A percentile compares a stretch with the other conserved stretches of the same genome.
Evolutionary conservation across 768 basidiomycete species (phyloP).

Genomic region (Amanita muscaria): DNA sequence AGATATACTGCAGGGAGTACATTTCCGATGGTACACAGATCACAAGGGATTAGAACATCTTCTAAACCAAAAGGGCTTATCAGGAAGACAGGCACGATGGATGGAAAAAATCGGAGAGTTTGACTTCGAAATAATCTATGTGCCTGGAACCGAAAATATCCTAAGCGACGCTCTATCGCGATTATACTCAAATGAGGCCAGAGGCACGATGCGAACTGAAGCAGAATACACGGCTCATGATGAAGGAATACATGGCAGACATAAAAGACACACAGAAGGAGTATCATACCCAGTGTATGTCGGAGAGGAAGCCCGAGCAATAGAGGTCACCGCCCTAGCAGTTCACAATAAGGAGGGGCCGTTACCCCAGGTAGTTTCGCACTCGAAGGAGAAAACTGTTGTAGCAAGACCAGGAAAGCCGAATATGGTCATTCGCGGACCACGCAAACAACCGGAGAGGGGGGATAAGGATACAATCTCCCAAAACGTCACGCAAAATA

Average conservation of each 20-base stretch:
- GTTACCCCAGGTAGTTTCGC: neutral
- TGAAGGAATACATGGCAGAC: too few relatives aligned
- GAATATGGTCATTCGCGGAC: neutral
- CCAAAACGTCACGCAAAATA: neutral
- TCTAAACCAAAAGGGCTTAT: slow-evolving; percentile 22
- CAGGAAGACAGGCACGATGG: slow-evolving; percentile 25
- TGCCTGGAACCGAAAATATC: slow-evolving; percentile 23
- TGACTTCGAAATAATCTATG: slow-evolving; percentile 20
- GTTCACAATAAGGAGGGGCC: too few relatives aligned
- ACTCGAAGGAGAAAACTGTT: slow-evolving; percentile 3
- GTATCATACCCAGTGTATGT: too few relatives aligned
- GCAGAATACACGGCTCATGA: too few relatives aligned
- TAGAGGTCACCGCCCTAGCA: too few relatives aligned
- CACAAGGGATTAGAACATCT: slow-evolving; percentile 21
- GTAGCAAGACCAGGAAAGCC: neutral
- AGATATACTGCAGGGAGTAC: slow-evolving; percentile 16
- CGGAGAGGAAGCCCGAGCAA: too few relatives aligned
- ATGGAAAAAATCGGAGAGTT: slow-evolving; percentile 24
- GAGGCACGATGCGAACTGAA: too few relatives aligned
- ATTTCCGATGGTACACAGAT: slow-evolving; percentile 22
- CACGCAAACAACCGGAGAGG: neutral
- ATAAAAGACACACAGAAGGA: too few relatives aligned
- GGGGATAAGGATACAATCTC: neutral
- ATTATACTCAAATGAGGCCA: slow-evolving; percentile 8
- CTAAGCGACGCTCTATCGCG: slow-evolving; percentile 28